Percentiles rank a stretch among this genome's conserved stretches.
These are phyloP conservation scores for Vaccinium macrocarpon DNA, from an alignment of 148 eudicot genomes.

Conservation along the genomic window DNA sequence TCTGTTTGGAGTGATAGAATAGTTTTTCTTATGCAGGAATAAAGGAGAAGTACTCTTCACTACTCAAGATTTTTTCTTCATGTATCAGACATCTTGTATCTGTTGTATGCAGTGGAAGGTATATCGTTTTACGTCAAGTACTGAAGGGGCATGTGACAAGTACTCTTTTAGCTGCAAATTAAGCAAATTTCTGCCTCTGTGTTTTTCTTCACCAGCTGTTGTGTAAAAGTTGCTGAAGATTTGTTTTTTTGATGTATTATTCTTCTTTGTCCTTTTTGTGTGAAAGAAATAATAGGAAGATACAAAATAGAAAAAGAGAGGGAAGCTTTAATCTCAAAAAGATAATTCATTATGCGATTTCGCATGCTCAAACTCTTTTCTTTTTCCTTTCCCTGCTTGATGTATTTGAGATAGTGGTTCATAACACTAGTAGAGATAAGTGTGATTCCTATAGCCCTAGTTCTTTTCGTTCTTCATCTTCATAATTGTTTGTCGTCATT, in stretches of 20 bases:
- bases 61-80: slow-evolving; percentile 48
- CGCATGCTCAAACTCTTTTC: background rate
- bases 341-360: background rate
- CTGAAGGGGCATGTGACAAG: background rate
- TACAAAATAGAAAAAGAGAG: background rate
- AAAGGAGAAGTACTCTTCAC: slow-evolving; percentile 37
- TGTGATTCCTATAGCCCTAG: background rate
- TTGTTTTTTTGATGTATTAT: background rate
- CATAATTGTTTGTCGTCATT: background rate
- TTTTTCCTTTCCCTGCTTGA: background rate
- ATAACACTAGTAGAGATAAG: background rate
- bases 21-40: slow-evolving; percentile 41
- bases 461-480: background rate
- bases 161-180: slow-evolving; percentile 1
- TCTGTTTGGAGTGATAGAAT: background rate
- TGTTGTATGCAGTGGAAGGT: slow-evolving; percentile 60
- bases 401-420: background rate
- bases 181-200: background rate
- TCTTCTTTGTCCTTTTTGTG: background rate
- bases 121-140: slow-evolving; percentile 9
- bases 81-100: slow-evolving; percentile 43
- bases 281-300: background rate
- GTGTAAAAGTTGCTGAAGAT: background rate
- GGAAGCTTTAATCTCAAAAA: background rate
- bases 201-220: slow-evolving; percentile 1